Percentiles rank a stretch among this genome's conserved stretches.
Conservation (phyloP, 495 filamentous ascomycete species). For the Penicillium silybi region DNA sequence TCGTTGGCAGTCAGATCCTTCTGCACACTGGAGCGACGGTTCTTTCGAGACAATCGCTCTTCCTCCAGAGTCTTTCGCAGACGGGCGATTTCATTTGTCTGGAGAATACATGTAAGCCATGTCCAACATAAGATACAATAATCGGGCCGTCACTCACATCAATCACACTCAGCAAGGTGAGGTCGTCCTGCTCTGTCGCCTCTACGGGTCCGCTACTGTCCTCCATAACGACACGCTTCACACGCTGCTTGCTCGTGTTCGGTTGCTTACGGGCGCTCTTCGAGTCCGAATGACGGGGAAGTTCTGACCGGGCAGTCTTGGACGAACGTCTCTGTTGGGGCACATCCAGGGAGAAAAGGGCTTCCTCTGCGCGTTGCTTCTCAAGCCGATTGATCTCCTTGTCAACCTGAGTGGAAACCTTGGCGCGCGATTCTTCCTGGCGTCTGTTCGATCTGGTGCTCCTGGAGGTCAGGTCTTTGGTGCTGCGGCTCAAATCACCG, state of each 20-base stretch:
- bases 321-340: conserved; percentile 25
- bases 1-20: conserved; percentile 31
- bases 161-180: conserved; percentile 47
- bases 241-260: conserved; percentile 43
- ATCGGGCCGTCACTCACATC: conserved; percentile 29
- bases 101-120: conserved; percentile 1
- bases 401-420: conserved; percentile 38
- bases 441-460: conserved; percentile 31
- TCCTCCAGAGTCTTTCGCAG: conserved; percentile 48
- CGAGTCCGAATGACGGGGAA: conserved; percentile 15
- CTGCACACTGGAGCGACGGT: conserved; percentile 31
- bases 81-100: conserved; percentile 46
- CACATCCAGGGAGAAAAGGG: conserved; percentile 40
- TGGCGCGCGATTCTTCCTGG: conserved; percentile 31
- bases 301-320: conserved; percentile 18
- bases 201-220: conserved; percentile 35
- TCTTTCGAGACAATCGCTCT: conserved; percentile 45
- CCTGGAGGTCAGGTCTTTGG: conserved; percentile 34
- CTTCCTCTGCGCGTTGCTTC: conserved; percentile 44
- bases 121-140: not conserved
- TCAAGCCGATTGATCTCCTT: conserved; percentile 43
- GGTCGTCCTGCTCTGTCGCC: conserved; percentile 33
- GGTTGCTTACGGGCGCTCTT: conserved; percentile 29
- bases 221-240: conserved; percentile 43
- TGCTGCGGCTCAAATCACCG: conserved; percentile 27